Conservation (phyloP, 768 basidiomycete genomes). For the Xanthoconium stramineum region DNA sequence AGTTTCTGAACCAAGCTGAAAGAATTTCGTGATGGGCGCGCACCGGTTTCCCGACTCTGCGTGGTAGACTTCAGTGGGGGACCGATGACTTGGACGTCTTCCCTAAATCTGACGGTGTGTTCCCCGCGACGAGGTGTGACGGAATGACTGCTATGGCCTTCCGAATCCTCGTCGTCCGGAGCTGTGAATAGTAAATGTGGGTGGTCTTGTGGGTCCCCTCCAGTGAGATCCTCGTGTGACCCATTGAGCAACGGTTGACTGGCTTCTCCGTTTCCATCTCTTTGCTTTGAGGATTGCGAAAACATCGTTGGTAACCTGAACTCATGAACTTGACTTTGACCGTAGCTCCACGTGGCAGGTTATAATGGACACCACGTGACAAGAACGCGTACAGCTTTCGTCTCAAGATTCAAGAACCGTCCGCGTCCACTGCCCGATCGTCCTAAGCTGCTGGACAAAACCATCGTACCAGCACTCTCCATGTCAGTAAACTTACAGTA, state of each 20-base stretch:
- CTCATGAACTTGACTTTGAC: slow-evolving; percentile 19
- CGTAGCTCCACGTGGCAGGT: slow-evolving; percentile 5
- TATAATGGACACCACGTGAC: slow-evolving; percentile 22
- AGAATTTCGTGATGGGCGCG: slow-evolving; percentile 34
- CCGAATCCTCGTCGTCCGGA: slow-evolving; percentile 54
- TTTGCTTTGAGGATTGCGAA: slow-evolving; percentile 28
- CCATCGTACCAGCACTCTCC: too few relatives aligned
- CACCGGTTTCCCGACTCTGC: slow-evolving; percentile 79
- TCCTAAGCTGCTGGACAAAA: too few relatives aligned
- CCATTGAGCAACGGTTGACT: slow-evolving; percentile 56
- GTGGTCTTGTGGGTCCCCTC: slow-evolving; percentile 18
- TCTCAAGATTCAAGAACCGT: too few relatives aligned
- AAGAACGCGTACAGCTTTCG: neutral
- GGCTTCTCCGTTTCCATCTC: slow-evolving; percentile 38
- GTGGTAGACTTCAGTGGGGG: slow-evolving; percentile 69
- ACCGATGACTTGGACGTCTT: slow-evolving; percentile 65
- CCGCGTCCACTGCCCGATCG: too few relatives aligned
- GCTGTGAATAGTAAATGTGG: slow-evolving; percentile 49
- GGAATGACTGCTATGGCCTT: slow-evolving; percentile 32
- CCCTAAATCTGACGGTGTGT: slow-evolving; percentile 60
- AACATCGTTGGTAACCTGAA: slow-evolving; percentile 23
- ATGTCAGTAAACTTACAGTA: too few relatives aligned
- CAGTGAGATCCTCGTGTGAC: slow-evolving; percentile 41
- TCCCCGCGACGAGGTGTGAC: slow-evolving; percentile 36
- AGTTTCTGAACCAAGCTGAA: slow-evolving; percentile 9